These are phyloP conservation scores for Leucosporidium yakuticum DNA, from an alignment of 768 basidiomycete species.

Conservation along the genomic window DNA sequence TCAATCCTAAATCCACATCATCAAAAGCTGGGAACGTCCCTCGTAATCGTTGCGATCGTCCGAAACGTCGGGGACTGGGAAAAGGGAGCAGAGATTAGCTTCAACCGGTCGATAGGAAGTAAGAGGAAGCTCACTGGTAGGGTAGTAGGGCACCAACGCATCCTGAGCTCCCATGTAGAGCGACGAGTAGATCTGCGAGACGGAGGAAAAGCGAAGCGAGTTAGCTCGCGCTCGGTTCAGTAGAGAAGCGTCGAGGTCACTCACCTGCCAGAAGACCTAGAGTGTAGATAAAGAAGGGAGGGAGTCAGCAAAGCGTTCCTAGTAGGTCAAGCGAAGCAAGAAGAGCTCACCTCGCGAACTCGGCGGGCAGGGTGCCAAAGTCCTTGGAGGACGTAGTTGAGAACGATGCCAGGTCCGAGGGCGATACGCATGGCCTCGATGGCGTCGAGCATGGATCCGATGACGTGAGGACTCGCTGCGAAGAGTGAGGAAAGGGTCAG, in stretches of 20 bases:
- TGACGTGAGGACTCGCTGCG: constrained; percentile 81
- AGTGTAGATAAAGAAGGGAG: not conserved
- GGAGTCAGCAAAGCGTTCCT: not conserved
- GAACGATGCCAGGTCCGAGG: constrained; percentile 82
- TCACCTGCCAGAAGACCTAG: constrained; percentile 26
- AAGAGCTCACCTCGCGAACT: constrained; percentile 72
- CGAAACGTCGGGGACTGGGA: constrained; percentile 64
- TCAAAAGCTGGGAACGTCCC: constrained; percentile 54
- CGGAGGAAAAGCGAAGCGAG: no score
- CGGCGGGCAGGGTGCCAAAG: constrained; percentile 95
- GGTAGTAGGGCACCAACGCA: constrained; percentile 90
- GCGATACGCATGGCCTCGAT: constrained; percentile 96
- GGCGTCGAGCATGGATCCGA: constrained; percentile 96
- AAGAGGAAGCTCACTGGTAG: constrained; percentile 40
- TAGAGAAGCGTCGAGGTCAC: not conserved
- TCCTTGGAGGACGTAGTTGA: constrained; percentile 89
- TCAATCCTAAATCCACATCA: constrained; percentile 11
- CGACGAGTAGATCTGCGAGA: constrained; percentile 70
- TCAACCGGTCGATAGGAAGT: not conserved
- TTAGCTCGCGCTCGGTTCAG: not conserved
- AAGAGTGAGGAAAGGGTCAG: not conserved
- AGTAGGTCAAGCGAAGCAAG: no score
- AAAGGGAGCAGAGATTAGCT: constrained; percentile 89
- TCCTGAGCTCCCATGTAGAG: constrained; percentile 85
- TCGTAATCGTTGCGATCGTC: constrained; percentile 88